phyloP scores from a whole-genome alignment of 2,329 filamentous ascomycete species.

The Nothophaeocryptopus gaeumannii region DNA sequence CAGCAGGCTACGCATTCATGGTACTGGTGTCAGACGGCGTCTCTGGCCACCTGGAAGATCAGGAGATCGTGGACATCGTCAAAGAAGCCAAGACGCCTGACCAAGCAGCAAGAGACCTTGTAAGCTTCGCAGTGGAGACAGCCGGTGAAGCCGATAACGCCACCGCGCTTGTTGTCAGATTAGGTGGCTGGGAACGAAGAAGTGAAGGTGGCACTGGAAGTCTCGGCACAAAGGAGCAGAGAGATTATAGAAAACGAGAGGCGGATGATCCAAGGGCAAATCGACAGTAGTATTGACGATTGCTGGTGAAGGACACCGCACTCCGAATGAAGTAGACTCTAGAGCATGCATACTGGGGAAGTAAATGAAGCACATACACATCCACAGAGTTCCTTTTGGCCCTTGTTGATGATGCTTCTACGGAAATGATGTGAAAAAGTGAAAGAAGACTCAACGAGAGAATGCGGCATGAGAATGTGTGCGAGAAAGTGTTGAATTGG shows the following conservation, averaged over 20 bases:
- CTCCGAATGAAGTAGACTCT: too few species aligned
- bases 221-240: slow-evolving; percentile 85
- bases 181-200: slow-evolving; percentile 66
- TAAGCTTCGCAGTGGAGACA: slow-evolving; percentile 86
- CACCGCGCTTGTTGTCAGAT: slow-evolving; percentile 60
- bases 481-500: too few species aligned
- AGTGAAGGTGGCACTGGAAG: slow-evolving; percentile 84
- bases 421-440: too few species aligned
- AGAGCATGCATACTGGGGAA: too few species aligned
- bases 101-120: slow-evolving; percentile 73
- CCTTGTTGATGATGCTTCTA: too few species aligned
- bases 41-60: slow-evolving; percentile 78
- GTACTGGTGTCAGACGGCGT: slow-evolving; percentile 88
- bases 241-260: slow-evolving; percentile 77
- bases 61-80: slow-evolving; percentile 93
- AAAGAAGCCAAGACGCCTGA: slow-evolving; percentile 93
- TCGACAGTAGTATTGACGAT: slow-evolving; percentile 39
- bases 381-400: too few species aligned
- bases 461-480: too few species aligned
- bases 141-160: slow-evolving; percentile 61
- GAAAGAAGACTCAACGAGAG: too few species aligned
- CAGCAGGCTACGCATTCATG: slow-evolving; percentile 84
- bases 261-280: slow-evolving; percentile 76
- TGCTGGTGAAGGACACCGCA: too few species aligned
- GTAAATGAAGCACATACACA: too few species aligned